A percentile compares a stretch with the other conserved stretches of the same genome.
Evolutionary conservation across 768 basidiomycete genomes (phyloP).

Genomic region (Podaxis mareebaensis): DNA sequence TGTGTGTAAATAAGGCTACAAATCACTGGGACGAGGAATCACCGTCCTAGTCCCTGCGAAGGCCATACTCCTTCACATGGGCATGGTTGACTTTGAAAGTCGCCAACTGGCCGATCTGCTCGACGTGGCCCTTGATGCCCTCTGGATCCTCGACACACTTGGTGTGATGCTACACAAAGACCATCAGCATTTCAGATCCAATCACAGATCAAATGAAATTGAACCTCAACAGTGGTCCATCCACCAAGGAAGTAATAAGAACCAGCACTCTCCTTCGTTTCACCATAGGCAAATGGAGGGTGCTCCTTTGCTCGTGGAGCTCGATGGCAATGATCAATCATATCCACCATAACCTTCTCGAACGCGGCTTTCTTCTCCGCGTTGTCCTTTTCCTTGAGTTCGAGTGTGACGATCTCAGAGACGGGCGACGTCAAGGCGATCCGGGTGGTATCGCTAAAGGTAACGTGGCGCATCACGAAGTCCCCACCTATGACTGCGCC

Average conservation of each 20-base stretch:
- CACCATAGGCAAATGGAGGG: conserved; percentile 9
- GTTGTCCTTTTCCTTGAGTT: background rate
- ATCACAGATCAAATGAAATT: background rate
- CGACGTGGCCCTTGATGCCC: background rate
- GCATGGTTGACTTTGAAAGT: background rate
- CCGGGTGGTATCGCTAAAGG: background rate
- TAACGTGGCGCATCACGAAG: background rate
- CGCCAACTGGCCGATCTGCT: background rate
- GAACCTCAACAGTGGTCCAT: conserved; percentile 6
- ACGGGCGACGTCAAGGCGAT: conserved; percentile 8
- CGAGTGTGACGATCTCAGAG: conserved; percentile 1
- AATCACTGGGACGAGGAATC: background rate
- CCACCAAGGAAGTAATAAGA: conserved; percentile 9
- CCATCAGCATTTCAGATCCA: background rate
- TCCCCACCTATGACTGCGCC: background rate
- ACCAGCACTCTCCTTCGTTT: background rate
- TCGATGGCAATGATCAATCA: background rate
- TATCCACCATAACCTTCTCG: background rate
- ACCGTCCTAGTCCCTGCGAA: background rate
- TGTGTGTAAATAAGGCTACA: background rate
- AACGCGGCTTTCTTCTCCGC: background rate
- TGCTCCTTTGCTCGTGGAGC: conserved; percentile 7
- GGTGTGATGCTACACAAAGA: background rate
- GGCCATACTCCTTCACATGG: conserved; percentile 2
- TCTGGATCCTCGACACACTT: background rate